phyloP scores from a whole-genome alignment of 768 basidiomycete genomes.

The Xerocomellus intermedius region DNA sequence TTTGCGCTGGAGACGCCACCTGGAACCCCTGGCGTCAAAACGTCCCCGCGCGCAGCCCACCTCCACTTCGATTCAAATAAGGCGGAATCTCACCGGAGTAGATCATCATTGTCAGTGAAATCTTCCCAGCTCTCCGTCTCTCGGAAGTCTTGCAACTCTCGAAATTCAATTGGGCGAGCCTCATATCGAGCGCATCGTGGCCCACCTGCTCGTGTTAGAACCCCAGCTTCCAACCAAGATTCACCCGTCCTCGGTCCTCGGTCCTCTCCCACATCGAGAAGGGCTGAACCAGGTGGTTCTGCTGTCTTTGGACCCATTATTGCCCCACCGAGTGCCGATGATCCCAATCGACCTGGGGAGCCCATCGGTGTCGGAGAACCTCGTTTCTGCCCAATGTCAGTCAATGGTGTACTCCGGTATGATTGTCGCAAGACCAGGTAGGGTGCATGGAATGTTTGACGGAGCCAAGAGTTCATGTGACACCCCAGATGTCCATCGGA shows the following conservation, averaged over 20 bases:
- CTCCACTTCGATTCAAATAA: neutral
- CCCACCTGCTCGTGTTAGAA: conserved; percentile 9
- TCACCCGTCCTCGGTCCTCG: neutral
- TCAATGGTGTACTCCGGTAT: conserved; percentile 8
- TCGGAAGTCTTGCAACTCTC: conserved; percentile 12
- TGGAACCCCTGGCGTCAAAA: neutral
- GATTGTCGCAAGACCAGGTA: conserved; percentile 10
- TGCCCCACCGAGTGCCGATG: conserved; percentile 4
- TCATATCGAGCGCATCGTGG: conserved; percentile 25
- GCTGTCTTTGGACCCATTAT: neutral
- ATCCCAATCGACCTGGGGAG: conserved; percentile 10
- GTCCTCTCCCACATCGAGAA: neutral
- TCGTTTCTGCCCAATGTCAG: conserved; percentile 18
- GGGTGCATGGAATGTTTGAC: neutral
- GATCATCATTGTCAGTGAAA: conserved; percentile 7
- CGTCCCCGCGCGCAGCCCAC: neutral
- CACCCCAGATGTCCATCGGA: neutral
- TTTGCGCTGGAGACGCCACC: neutral
- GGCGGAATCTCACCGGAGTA: conserved; percentile 1
- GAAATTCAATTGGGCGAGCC: conserved; percentile 19
- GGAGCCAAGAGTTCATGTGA: neutral
- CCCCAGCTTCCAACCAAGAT: neutral
- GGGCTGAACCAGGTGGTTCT: neutral
- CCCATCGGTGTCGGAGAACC: neutral
- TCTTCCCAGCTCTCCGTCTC: conserved; percentile 19